Conservation (phyloP, 768 basidiomycete genomes). For the Tylopilus cervinicoccineus region DNA sequence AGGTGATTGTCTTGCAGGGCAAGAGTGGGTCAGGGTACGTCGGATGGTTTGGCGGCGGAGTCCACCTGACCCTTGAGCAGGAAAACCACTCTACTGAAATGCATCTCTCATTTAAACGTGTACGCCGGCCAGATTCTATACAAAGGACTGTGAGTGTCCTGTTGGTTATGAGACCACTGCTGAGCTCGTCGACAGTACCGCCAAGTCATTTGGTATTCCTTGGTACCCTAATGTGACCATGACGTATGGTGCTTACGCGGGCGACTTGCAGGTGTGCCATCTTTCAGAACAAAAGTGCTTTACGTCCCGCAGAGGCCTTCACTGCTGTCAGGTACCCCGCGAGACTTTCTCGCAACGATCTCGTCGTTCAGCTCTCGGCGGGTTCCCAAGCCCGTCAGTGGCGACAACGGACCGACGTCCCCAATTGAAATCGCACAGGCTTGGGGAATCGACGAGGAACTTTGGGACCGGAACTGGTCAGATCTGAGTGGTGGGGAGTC, state of each 20-base stretch:
- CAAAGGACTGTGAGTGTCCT: slow-evolving; percentile 54
- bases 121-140: slow-evolving; percentile 65
- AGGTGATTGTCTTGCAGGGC: slow-evolving; percentile 75
- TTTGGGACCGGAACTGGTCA: slow-evolving; percentile 81
- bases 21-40: slow-evolving; percentile 71
- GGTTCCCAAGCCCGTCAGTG: slow-evolving; percentile 19
- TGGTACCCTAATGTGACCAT: slow-evolving; percentile 1
- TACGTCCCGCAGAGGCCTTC: slow-evolving; percentile 90
- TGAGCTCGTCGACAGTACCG: slow-evolving; percentile 35
- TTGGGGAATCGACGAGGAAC: slow-evolving; percentile 64
- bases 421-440: slow-evolving; percentile 51
- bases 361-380: slow-evolving; percentile 47
- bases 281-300: slow-evolving; percentile 71
- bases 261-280: slow-evolving; percentile 59
- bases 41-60: not conserved
- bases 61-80: slow-evolving; percentile 21
- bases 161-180: not conserved
- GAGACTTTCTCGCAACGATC: slow-evolving; percentile 62
- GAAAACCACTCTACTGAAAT: slow-evolving; percentile 80
- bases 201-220: slow-evolving; percentile 44
- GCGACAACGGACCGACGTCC: slow-evolving; percentile 27
- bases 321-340: slow-evolving; percentile 77
- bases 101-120: slow-evolving; percentile 72
- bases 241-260: not conserved
- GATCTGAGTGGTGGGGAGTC: slow-evolving; percentile 83